Base-by-base conservation (phyloP, 768 basidiomycete genomes). In the Lentinula raphanica region DNA sequence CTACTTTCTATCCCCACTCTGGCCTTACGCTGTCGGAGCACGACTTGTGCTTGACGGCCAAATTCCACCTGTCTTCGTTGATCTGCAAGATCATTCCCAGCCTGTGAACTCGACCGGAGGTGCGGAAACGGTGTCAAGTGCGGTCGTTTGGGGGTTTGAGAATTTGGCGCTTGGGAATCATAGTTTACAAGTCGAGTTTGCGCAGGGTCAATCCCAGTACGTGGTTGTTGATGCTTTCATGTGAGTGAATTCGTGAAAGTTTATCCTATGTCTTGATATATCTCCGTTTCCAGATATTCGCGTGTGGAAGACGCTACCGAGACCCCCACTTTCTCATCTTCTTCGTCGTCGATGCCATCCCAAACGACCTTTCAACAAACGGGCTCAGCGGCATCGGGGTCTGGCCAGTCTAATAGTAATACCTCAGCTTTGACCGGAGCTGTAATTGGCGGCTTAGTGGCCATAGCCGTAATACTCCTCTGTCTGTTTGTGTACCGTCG, bases 1-100 rank as follows among this genome's bases (percentile, higher is more conserved):
- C 9, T 59, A 54, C 53, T 59, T 54, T 51, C 46, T 59, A n/a
- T 54, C 58, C 28, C 58, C 58, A 17, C 50, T 54, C 25, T 59
- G 58, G 58, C 53, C 58, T 39, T 59, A 54, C 36, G 9, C 51
- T 25, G 58, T 59, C 11, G 42, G 45, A 25, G 58, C 58, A 19
- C 53, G 9, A 17, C n/a, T 59, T 9, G 35, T 46, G 25, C 46
- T 59, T 8, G 58, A 59, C 38, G 46, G n/a, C 13, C 36, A 35
- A 54, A 7, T 28, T 11, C 32, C 27, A 13, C 31, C 58, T 35
- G 36, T 45, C 3, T 39, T 49, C 23, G 53, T 59, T n/a, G 53
- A 59, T 32, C 17, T 59, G 27, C 38, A 35, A 28, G 58, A 59
- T 27, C 32, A 54, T 42, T 45, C 40, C 15, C 28, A 44, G 17